phyloP scores from a whole-genome alignment of 2,329 filamentous ascomycete species.

The Fusarium irregulare region DNA sequence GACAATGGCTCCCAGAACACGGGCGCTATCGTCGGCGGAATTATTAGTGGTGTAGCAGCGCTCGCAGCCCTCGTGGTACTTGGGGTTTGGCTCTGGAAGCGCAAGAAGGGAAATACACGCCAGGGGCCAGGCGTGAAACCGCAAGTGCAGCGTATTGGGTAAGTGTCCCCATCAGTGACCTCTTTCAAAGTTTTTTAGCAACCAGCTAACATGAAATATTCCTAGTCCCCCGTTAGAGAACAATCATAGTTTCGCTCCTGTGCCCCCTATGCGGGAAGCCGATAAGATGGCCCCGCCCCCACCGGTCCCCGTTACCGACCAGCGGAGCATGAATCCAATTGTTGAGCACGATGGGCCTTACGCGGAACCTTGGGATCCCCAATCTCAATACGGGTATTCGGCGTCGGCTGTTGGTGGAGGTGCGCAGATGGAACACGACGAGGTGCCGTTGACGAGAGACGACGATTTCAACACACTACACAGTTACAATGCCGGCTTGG shows the following conservation, averaged over 20 bases:
- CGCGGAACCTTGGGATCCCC: conserved; percentile 37
- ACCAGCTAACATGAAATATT: conserved; percentile 33
- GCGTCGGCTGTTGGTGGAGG: conserved; percentile 40
- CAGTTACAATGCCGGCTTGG: conserved; percentile 56
- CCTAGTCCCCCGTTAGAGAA: conserved; percentile 46
- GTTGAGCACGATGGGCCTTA: conserved; percentile 23
- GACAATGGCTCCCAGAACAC: conserved; percentile 50
- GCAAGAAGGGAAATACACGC: conserved; percentile 56
- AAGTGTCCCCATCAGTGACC: conserved; percentile 29
- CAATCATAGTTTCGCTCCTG: conserved; percentile 45
- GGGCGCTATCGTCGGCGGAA: conserved; percentile 66
- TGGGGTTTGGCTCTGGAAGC: conserved; percentile 58
- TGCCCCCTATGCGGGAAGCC: conserved; percentile 46
- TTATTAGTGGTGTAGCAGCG: conserved; percentile 62
- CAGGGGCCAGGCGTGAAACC: conserved; percentile 55
- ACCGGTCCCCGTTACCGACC: conserved; percentile 33
- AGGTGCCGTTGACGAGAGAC: conserved; percentile 55
- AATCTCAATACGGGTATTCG: conserved; percentile 32
- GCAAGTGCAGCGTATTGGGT: conserved; percentile 57
- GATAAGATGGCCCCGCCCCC: conserved; percentile 37
- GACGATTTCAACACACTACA: conserved; percentile 57
- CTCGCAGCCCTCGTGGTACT: conserved; percentile 57
- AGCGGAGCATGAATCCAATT: conserved; percentile 34
- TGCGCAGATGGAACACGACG: conserved; percentile 49
- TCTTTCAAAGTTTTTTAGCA: background rate